Evolutionary conservation across 768 basidiomycete species (phyloP), one percentile per base, ranked within the genome.

Genomic region (Dioszegia hungarica): DNA sequence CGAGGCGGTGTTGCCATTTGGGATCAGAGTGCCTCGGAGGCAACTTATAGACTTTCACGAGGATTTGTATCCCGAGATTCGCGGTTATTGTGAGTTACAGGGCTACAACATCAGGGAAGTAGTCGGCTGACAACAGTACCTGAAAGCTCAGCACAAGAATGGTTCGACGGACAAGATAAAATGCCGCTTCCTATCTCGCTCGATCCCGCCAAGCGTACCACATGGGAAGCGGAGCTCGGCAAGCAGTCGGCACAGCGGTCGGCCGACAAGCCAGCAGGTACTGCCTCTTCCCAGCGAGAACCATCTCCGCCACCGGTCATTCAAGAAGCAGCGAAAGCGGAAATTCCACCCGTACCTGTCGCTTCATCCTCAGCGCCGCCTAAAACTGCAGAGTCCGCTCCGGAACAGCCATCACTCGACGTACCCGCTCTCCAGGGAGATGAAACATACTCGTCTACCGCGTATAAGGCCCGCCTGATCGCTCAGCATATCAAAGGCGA

Each of bases 1-100:
- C 4, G 67, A 71, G 47, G 62, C 67, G 1, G 51, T 79, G 31
- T n/a, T 77, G 0, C 78, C 78, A 2, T 54, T 77, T 0, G 52
- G 70, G 0, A 58, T 77, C 41, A 59, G 55, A 38, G 75, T 78
- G 0, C 78, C 78, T 4, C 59, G 75, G 43, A 54, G 75, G 53
- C 74, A 75, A 45, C 66, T 77, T 43, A 66, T 79, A 38, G 78
- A 79, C 56, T 79, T 72, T 44, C 73, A 77, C 56, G 54, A 65
- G 8, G 76, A 77, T 29, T 54, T 77, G 27, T 77, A 64, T 46
- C 78, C 78, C 1, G 65, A 70, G 39, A 52, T 67, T 11, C 11
- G 12, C 0, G 60, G 65, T 1, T 61, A 59, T 1, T 29, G 68
- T 70, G 34, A 55, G 68, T 64, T 5, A 11, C 25, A n/a, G n/a